Evolutionary conservation across 2,329 filamentous ascomycete species (phyloP), one percentile per base, ranked within the genome.

Genomic region (Fusarium armeniacum): DNA sequence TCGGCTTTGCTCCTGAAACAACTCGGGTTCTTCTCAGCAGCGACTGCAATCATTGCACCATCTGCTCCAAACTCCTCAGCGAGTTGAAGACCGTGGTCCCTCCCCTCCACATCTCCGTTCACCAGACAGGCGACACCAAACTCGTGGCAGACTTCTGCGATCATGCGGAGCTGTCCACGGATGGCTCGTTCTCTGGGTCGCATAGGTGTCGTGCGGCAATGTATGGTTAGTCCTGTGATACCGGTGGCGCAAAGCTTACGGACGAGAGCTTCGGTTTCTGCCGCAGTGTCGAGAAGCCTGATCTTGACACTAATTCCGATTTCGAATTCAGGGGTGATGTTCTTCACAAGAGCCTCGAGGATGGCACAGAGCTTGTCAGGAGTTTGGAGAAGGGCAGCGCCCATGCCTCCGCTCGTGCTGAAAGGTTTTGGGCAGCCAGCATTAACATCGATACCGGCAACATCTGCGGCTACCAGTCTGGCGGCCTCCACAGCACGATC

Each of bases 301-400:
- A 99, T 99, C 84, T 99, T 99, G 73, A 99, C 96, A 74, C 93
- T 97, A 76, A 99, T 96, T 58, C 95, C 94, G 70, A 99, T 97
- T 69, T 94, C 87, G 73, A 91, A 94, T 38, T 91, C 89, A 20
- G 89, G 87, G 5, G 89, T 88, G 30, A 98, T 91, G 69, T 95
- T 87, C 62, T 87, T 84, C 4, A 98, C 94, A 12, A 99, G 84
- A 1, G 93, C 90, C 65, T 91, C 90, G 10, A 99, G 85, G 69
- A 99, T 99, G 0, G 90, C 86, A 73, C 90, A 91, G 1, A 99
- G 87, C 75, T 88, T 89, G 70, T 98, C 94, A 0, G 96, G 95
- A 0, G 91, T 95, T 72, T 88, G 89, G 18, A 99, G 86, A 22
- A 99, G 86, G 2, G 94, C 95, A 0, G 96, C 96, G 50, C 96